Conservation (phyloP, 2,329 filamentous ascomycete genomes). For the Pseudogymnoascus sp. region DNA sequence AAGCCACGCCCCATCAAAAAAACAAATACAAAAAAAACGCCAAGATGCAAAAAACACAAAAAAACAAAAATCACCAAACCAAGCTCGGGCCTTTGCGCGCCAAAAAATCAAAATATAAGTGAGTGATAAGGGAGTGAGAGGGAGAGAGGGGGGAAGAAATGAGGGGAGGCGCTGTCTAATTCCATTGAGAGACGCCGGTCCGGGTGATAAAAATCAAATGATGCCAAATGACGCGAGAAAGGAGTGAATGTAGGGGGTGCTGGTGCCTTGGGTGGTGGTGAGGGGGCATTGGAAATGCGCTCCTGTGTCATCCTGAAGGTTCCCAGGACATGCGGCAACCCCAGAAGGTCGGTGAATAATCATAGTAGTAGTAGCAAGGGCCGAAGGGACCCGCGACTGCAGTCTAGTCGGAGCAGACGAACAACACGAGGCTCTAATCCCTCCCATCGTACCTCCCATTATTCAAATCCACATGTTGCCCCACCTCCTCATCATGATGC, state of each 20-base stretch:
- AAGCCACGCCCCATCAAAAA: background rate
- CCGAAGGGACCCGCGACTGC: background rate
- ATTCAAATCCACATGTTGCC: slow-evolving; percentile 8
- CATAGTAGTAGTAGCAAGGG: background rate
- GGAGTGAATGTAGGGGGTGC: background rate
- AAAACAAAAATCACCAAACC: background rate
- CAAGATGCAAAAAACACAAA: background rate
- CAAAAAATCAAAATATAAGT: background rate
- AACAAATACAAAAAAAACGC: background rate
- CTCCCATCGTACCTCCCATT: slow-evolving; percentile 8
- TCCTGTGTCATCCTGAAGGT: background rate
- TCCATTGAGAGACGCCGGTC: background rate
- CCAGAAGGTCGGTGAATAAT: background rate
- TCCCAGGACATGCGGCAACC: background rate
- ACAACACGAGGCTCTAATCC: background rate
- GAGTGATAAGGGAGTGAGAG: background rate
- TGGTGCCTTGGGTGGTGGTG: background rate
- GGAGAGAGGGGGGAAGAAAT: background rate
- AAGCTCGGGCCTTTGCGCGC: background rate
- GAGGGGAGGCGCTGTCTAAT: background rate
- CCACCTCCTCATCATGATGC: slow-evolving; percentile 77
- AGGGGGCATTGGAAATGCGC: background rate
- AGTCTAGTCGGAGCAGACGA: background rate
- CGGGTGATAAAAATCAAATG: background rate
- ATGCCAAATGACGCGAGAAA: background rate